phyloP scores from a whole-genome alignment of 164 flowering plant species.

The Santalum album region DNA sequence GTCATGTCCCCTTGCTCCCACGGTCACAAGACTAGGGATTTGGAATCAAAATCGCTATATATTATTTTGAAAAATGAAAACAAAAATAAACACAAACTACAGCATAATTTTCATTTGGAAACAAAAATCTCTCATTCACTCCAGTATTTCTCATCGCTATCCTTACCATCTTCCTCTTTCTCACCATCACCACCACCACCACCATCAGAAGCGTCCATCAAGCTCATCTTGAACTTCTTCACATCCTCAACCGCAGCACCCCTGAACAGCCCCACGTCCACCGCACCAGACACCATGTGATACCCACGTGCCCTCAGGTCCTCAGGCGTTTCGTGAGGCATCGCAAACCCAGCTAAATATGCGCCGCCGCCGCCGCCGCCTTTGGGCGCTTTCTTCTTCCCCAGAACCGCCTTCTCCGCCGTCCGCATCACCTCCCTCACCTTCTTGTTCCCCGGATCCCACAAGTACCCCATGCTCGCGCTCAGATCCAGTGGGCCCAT shows the following conservation, averaged over 20 bases:
- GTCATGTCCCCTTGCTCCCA: too few relatives aligned
- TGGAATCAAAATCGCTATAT: too few relatives aligned
- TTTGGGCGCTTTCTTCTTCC: too few relatives aligned
- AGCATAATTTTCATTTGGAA: too few relatives aligned
- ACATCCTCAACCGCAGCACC: constrained; percentile 70
- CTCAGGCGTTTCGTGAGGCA: constrained; percentile 60
- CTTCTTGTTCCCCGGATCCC: constrained; percentile 89
- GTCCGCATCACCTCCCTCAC: constrained; percentile 48
- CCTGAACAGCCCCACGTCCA: constrained; percentile 69
- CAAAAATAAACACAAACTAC: too few relatives aligned
- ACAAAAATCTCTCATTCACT: constrained; percentile 54
- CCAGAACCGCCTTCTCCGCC: constrained; percentile 72
- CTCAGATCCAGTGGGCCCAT: constrained; percentile 95
- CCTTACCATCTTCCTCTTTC: constrained; percentile 14
- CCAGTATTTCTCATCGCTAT: constrained; percentile 56
- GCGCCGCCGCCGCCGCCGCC: constrained; percentile 25
- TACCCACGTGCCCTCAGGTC: constrained; percentile 52
- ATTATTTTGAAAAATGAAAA: too few relatives aligned
- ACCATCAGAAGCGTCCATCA: constrained; percentile 6
- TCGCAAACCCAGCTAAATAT: constrained; percentile 57
- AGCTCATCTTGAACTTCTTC: constrained; percentile 43
- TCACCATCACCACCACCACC: constrained; percentile 26
- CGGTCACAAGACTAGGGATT: too few relatives aligned
- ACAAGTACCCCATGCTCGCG: constrained; percentile 75
- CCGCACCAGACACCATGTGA: constrained; percentile 75